Base-by-base conservation (phyloP, 371 early-diverging fungal species). In the Mucor lusitanicus region DNA sequence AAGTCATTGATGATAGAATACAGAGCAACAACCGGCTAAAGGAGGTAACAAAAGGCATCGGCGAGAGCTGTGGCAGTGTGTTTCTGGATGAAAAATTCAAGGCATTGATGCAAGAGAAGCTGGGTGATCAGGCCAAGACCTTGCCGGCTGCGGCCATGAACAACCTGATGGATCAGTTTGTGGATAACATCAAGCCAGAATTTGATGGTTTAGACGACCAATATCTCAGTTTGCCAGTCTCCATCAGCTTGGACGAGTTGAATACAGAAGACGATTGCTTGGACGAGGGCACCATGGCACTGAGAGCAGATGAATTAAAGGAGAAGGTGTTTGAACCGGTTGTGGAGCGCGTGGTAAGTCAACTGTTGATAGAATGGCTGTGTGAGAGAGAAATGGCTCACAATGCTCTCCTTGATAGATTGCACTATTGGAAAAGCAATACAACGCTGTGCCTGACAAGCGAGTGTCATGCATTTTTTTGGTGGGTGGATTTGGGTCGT, bases 21-120 rank as follows among this genome's bases (percentile, higher is more conserved):
- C 64, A 74, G 48, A 66, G 54, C 59, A 67, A 59, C 17, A 66
- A 81, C 19, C 67, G 77, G 21, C 70, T 87, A 9, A 82, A 82
- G 27, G 86, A 87, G 64, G 74, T 85, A 23, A 85, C 87, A 40
- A 82, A 85, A 60, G 87, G 87, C n/a, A 76, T 82, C n/a, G 85
- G 87, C n/a, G 85, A 83, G 32, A 81, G 84, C 17, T 87, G 87
- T 33, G 87, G 87, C 7, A 84, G 85, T 37, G 77, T 83, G 27
- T 87, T 85, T 60, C 59, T 87, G 64, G 87, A 87, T 69, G 64
- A 81, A 6, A 71, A 78, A 19, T 83, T 85, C 67, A 73, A 65
- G 5, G 61, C 68, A 8, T 74, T 84, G 40, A 50, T 87, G 61
- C 61, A 75, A 32, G 72, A 72, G 40, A 83, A 81, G 54, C 64